Evolutionary conservation across 192 early-diverging fungal genomes (phyloP), one percentile per base, ranked within the genome.

Genomic region (Allomyces arbusculus): DNA sequence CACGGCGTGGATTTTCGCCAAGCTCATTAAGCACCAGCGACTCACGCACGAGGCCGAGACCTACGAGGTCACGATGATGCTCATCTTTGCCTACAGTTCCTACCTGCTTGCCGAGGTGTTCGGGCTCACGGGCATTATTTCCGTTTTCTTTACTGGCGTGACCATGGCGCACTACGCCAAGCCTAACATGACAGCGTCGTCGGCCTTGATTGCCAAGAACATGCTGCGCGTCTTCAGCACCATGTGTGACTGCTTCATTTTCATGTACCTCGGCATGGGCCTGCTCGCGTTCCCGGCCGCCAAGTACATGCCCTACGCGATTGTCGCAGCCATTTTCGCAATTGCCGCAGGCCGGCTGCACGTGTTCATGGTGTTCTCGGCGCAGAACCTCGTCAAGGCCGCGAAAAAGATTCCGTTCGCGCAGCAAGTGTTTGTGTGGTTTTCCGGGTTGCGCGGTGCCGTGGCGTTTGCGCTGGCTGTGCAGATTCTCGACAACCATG

Each of bases 381-480:
- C 78, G 58, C 67, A 65, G 50, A 70, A 77, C 61, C 24, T 79
- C 23, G 55, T 80, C 44, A 70, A 68, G 50, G 26, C 23, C n/a
- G 25, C 23, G 10, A 24, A 67, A 23, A 0, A 71, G 43, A 63
- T 82, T 43, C 80, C 80, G 4, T 71, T 74, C 65, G 73, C 76
- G 61, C 80, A 82, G 22, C 76, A 77, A 69, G 67, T 72, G 20
- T 68, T 83, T 24, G 78, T 83, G 64, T 83, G 82, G 82, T 82
- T 80, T 67, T 79, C 78, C 63, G 82, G 82, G 19, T 69, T 83
- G 3, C 78, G 82, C 62, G 82, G 82, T 8, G 82, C 82, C 45
- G 82, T 83, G 19, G 82, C 82, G 3, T 83, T 83, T 68, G 82
- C 82, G 16, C 73, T 83, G 22, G 78, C 75, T 14, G 82, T 83